A percentile compares a stretch with the other conserved stretches of the same genome.
Evolutionary conservation across 345 rosid species (phyloP).

Genomic region (Fremontodendron californicum): DNA sequence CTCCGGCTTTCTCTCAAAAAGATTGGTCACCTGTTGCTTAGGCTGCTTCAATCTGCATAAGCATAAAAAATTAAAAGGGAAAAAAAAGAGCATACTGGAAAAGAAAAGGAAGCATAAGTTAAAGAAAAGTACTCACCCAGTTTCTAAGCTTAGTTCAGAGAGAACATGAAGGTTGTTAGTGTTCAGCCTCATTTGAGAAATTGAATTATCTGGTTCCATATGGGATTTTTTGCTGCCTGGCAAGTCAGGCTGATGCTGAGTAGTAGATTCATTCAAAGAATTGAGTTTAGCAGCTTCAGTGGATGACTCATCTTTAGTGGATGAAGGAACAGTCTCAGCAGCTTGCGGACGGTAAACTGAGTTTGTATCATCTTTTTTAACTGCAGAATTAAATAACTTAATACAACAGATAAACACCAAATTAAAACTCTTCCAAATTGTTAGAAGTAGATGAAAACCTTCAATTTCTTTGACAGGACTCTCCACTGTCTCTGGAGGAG

Average conservation of each 20-base stretch:
- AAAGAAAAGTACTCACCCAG: conserved; percentile 24
- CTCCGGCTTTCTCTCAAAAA: conserved; percentile 25
- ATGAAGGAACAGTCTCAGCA: conserved; percentile 22
- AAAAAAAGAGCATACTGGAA: not conserved
- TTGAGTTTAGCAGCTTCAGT: conserved; percentile 20
- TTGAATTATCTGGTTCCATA: conserved; percentile 7
- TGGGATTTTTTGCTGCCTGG: not conserved
- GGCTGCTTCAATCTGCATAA: conserved; percentile 34
- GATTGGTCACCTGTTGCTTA: conserved; percentile 19
- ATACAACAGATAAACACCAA: not conserved
- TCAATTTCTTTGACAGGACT: conserved; percentile 15
- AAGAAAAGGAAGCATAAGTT: not conserved
- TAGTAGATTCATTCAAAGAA: conserved; percentile 21
- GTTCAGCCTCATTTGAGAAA: conserved; percentile 19
- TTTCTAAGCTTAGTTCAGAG: conserved; percentile 20
- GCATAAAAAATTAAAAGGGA: conserved; percentile 1
- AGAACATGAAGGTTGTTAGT: conserved; percentile 14
- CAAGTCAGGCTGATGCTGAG: conserved; percentile 17
- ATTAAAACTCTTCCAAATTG: not conserved
- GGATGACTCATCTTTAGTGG: conserved; percentile 17
- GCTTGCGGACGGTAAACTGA: conserved; percentile 17
- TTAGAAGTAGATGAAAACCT: conserved; percentile 19
- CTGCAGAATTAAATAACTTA: conserved; percentile 22
- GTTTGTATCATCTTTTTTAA: conserved; percentile 25
- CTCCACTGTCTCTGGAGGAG: conserved; percentile 28